Percentiles rank a stretch among this genome's conserved stretches.
Evolutionary conservation across 441 rosid species (phyloP).

Genomic region (Lepidium campestre): DNA sequence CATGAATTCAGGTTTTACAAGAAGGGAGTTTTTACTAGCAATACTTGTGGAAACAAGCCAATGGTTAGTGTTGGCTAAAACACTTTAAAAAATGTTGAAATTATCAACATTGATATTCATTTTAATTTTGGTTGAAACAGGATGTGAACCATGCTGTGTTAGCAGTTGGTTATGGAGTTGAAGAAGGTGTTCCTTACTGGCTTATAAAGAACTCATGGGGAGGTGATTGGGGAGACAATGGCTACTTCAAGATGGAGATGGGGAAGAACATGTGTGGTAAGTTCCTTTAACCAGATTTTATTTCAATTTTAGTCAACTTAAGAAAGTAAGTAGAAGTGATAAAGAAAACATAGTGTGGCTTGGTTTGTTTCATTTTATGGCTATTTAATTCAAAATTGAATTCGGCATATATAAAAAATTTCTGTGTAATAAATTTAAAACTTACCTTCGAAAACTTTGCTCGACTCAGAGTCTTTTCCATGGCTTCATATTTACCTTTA

Average conservation of each 20-base stretch:
- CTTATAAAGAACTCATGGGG: slow-evolving; percentile 96
- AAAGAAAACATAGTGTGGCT: neutral
- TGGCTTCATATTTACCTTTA: too few relatives aligned
- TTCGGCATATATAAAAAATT: too few relatives aligned
- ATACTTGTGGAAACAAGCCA: slow-evolving; percentile 56
- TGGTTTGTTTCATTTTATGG: neutral
- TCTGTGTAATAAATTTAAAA: too few relatives aligned
- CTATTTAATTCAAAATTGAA: too few relatives aligned
- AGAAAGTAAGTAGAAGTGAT: neutral
- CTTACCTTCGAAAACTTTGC: too few relatives aligned
- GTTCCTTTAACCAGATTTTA: slow-evolving; percentile 5
- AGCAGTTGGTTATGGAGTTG: slow-evolving; percentile 88
- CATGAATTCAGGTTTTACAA: slow-evolving; percentile 52
- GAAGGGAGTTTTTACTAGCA: slow-evolving; percentile 63
- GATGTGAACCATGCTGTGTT: slow-evolving; percentile 90
- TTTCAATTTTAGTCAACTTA: neutral
- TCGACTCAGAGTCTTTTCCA: too few relatives aligned
- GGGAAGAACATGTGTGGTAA: slow-evolving; percentile 95
- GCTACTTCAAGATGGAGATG: slow-evolving; percentile 85
- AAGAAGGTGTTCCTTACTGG: slow-evolving; percentile 65
- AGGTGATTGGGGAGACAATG: slow-evolving; percentile 56
- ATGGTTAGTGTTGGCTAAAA: slow-evolving; percentile 41
- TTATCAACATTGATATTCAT: neutral
- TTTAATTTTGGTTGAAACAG: slow-evolving; percentile 30
- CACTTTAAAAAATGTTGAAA: slow-evolving; percentile 21